Evolutionary conservation across 441 rosid genomes (phyloP), one percentile per base, ranked within the genome.

Genomic region (Isatis lusitanica): DNA sequence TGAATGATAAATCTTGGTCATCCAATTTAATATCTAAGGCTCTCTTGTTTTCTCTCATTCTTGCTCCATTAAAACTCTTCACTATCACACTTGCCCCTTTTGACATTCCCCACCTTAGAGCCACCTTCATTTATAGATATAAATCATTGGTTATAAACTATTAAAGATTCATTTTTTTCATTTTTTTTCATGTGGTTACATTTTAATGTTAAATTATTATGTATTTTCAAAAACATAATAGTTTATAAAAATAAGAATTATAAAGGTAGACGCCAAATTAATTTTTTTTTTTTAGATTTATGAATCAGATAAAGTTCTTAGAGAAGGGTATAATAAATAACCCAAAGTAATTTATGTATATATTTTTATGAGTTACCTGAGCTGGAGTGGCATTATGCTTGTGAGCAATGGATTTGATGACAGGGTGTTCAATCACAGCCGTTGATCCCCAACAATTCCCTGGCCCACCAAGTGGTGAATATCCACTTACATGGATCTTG

Each of bases 381-480:
- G 92, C 92, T 7, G 95, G 90, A 57, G 93, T 83, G 33, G 86
- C 88, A 7, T 79, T 65, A 75, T 88, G 89, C 42, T 87, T 91
- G 65, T 50, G 78, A 62, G 98, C 91, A 61, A 91, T 85, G 81
- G 98, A 81, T 68, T 77, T 73, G 74, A 91, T 78, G 65, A 83
- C 38, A 15, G 90, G 96, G 63, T 74, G 79, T 12, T 88, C 83
- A 42, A 91, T 85, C 36, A 91, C 97, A 44, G 91, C 89, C 8
- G 83, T 88, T 51, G 96, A 83, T 39, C 98, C 97, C 97, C 97
- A 89, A 10, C 76, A 24, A 71, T 89, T 89, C 13, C 96, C 96
- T 10, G 97, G 98, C 44, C 84, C 94, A 46, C 97, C 98, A 0
- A 89, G 82, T 0, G 97, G 97, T 38, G 97, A 91, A 69, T 93